Percentiles rank a stretch among this genome's conserved stretches.
phyloP scores from a whole-genome alignment of 331 rosid species.

The Malus hybrid region DNA sequence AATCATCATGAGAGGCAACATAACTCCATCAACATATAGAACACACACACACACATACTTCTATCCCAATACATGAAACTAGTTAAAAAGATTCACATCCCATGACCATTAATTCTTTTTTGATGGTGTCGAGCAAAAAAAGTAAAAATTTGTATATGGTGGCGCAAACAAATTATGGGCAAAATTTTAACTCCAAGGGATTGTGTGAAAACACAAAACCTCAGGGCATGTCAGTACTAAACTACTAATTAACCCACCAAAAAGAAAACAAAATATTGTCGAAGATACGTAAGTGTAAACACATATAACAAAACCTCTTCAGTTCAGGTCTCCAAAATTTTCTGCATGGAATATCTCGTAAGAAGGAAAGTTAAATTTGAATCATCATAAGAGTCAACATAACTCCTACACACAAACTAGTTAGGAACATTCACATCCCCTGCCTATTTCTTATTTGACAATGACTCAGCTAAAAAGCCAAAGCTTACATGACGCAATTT shows the following conservation, averaged over 20 bases:
- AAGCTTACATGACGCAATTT: too few relatives aligned
- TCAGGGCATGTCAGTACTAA: background rate
- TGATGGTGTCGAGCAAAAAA: background rate
- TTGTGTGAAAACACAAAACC: background rate
- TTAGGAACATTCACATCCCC: too few relatives aligned
- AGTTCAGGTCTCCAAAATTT: constrained; percentile 79
- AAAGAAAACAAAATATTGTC: background rate
- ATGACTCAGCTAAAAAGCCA: too few relatives aligned
- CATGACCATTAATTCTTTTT: background rate
- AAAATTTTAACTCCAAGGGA: too few relatives aligned
- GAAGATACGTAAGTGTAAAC: background rate
- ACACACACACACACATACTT: background rate
- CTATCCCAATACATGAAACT: background rate
- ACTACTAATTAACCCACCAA: background rate
- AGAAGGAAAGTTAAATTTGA: constrained; percentile 41
- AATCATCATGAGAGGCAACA: constrained; percentile 52
- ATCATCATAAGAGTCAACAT: constrained; percentile 50
- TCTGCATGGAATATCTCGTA: constrained; percentile 47
- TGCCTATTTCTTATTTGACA: too few relatives aligned
- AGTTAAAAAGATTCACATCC: background rate
- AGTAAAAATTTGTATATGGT: background rate
- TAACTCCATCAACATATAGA: background rate
- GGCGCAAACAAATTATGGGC: too few relatives aligned
- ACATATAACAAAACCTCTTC: constrained; percentile 38
- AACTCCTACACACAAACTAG: background rate